Evolutionary conservation across 768 basidiomycete species (phyloP).

Genomic region (Wakefieldia striispora): DNA sequence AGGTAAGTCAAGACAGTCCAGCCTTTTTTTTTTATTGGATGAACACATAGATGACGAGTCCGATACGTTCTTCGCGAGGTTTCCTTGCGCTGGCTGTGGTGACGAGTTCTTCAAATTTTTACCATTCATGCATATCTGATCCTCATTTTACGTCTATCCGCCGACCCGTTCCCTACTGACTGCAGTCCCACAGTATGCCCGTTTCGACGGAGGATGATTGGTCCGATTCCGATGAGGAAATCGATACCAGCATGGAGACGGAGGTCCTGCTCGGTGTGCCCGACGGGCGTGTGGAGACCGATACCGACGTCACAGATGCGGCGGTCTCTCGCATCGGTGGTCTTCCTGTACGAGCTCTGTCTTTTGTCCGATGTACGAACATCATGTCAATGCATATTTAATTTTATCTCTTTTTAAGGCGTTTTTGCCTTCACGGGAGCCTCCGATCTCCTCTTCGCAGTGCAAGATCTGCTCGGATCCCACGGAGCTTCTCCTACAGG

Average conservation of each 20-base stretch:
- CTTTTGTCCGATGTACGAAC: slow-evolving; percentile 46
- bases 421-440: slow-evolving; percentile 64
- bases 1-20: slow-evolving; percentile 18
- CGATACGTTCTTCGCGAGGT: slow-evolving; percentile 57
- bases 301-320: slow-evolving; percentile 64
- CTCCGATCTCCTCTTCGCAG: slow-evolving; percentile 56
- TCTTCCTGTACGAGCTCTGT: slow-evolving; percentile 71
- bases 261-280: slow-evolving; percentile 78
- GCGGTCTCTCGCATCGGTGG: slow-evolving; percentile 90
- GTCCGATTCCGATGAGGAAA: slow-evolving; percentile 80
- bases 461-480: slow-evolving; percentile 71
- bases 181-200: slow-evolving; percentile 36
- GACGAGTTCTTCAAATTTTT: slow-evolving; percentile 64
- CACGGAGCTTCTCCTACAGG: slow-evolving; percentile 81
- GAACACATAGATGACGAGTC: slow-evolving; percentile 78
- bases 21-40: slow-evolving; percentile 36
- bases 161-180: slow-evolving; percentile 3
- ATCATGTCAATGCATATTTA: slow-evolving; percentile 41
- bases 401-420: slow-evolving; percentile 60
- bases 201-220: slow-evolving; percentile 54
- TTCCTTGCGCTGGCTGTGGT: slow-evolving; percentile 52
- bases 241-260: slow-evolving; percentile 56
- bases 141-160: slow-evolving; percentile 13
- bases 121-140: slow-evolving; percentile 97
- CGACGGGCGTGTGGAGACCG: slow-evolving; percentile 62